phyloP scores from a whole-genome alignment of 495 filamentous ascomycete genomes.

The Aspergillus steynii region DNA sequence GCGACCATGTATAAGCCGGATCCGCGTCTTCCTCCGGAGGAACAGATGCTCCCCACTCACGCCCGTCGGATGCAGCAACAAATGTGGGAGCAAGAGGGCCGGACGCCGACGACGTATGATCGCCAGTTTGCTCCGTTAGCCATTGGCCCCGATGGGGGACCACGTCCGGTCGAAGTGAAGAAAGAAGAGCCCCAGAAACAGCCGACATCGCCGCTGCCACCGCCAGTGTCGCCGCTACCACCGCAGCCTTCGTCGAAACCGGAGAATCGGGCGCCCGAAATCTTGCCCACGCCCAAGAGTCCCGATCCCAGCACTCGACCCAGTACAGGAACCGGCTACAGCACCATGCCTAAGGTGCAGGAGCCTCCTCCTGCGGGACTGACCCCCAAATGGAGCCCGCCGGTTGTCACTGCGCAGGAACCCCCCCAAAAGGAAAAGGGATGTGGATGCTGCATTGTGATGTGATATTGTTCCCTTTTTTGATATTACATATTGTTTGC shows the following conservation, averaged over 20 bases:
- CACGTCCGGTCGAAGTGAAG: constrained; percentile 28
- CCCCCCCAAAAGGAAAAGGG: constrained; percentile 44
- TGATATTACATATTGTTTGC: neutral
- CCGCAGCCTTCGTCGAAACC: neutral
- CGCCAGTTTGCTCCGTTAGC: constrained; percentile 78
- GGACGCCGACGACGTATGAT: constrained; percentile 78
- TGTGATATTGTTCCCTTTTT: constrained; percentile 38
- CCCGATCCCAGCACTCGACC: constrained; percentile 37
- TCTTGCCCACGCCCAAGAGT: constrained; percentile 27
- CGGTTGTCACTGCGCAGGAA: constrained; percentile 38
- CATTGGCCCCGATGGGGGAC: constrained; percentile 46
- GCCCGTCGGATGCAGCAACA: constrained; percentile 90
- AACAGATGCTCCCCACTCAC: constrained; percentile 93
- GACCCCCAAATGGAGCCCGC: constrained; percentile 39
- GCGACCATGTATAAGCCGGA: constrained; percentile 94
- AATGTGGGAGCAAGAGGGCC: constrained; percentile 90
- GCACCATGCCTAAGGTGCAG: constrained; percentile 55
- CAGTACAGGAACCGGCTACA: constrained; percentile 46
- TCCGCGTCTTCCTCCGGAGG: constrained; percentile 88
- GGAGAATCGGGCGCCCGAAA: constrained; percentile 1
- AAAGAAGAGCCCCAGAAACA: constrained; percentile 31
- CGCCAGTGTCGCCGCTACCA: no score
- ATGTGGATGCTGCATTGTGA: constrained; percentile 55
- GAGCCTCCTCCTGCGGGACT: constrained; percentile 39
- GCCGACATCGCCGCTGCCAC: no score